phyloP scores from a whole-genome alignment of 345 rosid species.

The Eucalyptus tenuipes region DNA sequence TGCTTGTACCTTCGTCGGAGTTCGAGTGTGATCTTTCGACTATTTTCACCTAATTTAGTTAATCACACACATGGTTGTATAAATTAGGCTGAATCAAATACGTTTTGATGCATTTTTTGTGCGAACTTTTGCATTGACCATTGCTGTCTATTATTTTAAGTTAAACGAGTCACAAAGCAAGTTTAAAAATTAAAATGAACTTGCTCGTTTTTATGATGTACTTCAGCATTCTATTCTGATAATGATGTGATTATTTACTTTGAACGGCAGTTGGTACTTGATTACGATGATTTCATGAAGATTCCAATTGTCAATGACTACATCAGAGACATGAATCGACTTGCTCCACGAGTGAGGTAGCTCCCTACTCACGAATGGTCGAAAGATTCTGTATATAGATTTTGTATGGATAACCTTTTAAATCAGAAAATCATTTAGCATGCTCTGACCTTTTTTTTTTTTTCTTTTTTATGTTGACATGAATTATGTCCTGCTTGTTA shows the following conservation, averaged over 20 bases:
- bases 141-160: background rate
- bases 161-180: background rate
- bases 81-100: background rate
- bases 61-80: background rate
- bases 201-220: background rate
- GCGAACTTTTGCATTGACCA: background rate
- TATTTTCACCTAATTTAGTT: background rate
- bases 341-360: conserved; percentile 13
- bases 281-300: conserved; percentile 32
- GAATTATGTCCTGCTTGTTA: background rate
- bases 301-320: conserved; percentile 22
- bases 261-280: conserved; percentile 11
- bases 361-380: background rate
- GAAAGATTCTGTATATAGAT: background rate
- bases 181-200: background rate
- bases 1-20: background rate
- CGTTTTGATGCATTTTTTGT: background rate
- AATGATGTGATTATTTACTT: background rate
- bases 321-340: background rate
- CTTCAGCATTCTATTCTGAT: background rate
- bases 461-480: background rate
- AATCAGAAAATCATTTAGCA: background rate
- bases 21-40: background rate
- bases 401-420: background rate
- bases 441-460: background rate